These are phyloP conservation scores for Pulveroboletus sp. DNA, from an alignment of 768 basidiomycete genomes.

Conservation along the genomic window DNA sequence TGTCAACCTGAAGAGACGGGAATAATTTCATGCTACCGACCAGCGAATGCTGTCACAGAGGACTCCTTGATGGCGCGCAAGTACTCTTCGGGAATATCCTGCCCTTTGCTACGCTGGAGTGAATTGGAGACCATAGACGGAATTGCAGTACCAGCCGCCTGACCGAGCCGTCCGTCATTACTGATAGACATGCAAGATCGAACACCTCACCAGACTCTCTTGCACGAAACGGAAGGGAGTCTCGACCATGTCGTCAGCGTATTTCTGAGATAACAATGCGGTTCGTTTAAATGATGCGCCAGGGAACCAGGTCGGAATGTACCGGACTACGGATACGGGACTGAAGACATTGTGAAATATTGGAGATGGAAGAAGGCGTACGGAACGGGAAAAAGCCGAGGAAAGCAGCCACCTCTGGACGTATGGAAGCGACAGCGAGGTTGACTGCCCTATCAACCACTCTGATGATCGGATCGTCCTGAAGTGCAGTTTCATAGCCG, in stretches of 20 bases:
- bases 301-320: slow-evolving; percentile 39
- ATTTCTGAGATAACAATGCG: slow-evolving; percentile 22
- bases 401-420: slow-evolving; percentile 29
- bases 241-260: slow-evolving; percentile 21
- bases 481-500: slow-evolving; percentile 23
- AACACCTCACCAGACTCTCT: slow-evolving; percentile 26
- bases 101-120: slow-evolving; percentile 10
- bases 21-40: slow-evolving; percentile 7
- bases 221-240: slow-evolving; percentile 32
- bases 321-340: slow-evolving; percentile 22
- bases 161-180: background rate
- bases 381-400: slow-evolving; percentile 37
- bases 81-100: slow-evolving; percentile 4
- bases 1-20: background rate
- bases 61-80: slow-evolving; percentile 25
- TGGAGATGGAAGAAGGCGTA: slow-evolving; percentile 12
- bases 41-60: slow-evolving; percentile 28
- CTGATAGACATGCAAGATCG: background rate
- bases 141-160: slow-evolving; percentile 23
- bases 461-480: slow-evolving; percentile 24
- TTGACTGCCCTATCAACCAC: slow-evolving; percentile 24
- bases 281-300: slow-evolving; percentile 33
- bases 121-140: slow-evolving; percentile 28
- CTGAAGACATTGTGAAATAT: background rate
- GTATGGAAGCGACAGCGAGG: slow-evolving; percentile 18